Evolutionary conservation across 495 filamentous ascomycete species (phyloP), one percentile per base, ranked within the genome.

Genomic region (Chlorociboria aeruginascens): DNA sequence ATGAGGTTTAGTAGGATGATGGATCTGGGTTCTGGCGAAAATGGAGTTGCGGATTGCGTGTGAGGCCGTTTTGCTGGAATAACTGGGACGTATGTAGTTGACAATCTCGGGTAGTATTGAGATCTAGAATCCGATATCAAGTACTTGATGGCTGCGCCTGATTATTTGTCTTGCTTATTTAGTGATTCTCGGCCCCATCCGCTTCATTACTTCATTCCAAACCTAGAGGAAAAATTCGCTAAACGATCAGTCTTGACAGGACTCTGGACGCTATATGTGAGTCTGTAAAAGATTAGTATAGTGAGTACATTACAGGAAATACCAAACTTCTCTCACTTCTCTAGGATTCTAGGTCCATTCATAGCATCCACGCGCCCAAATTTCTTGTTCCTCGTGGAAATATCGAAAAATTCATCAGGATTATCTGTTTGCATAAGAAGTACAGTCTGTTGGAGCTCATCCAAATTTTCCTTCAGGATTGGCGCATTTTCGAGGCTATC

Each of bases 341-440:
- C 89, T 28, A 96, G 63, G 51, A 99, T 59, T 10, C 85, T 63
- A 0, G 88, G 86, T 0, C 90, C 92, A 60, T 89, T 87, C 63
- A 87, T 68, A 33, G 82, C 79, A 65, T 96, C 85, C n/a, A 99
- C 92, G 41, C 82, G 80, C 4, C 86, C 84, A 59, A 95, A 99
- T 63, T 95, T 92, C 70, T 82, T 86, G 64, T 93, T 95, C 40
- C 88, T 65, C 0, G 77, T 85, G 3, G 80, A 80, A 32, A 86
- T 78, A 59, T 97, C 92, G 61, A 89, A 99, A 60, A 93, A 97
- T 60, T 95, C 89, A 53, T 97, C 89, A 8, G 86, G 78, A 53
- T 87, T 93, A 11, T 95, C 88, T 0, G 80, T 79, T 59, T 83
- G 81, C 71, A 99, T 86, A 42, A 99, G 45, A 29, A 32, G 32